Percentiles rank a stretch among this genome's conserved stretches.
Evolutionary conservation across 345 rosid genomes (phyloP).

Genomic region (Gossypium stocksii): DNA sequence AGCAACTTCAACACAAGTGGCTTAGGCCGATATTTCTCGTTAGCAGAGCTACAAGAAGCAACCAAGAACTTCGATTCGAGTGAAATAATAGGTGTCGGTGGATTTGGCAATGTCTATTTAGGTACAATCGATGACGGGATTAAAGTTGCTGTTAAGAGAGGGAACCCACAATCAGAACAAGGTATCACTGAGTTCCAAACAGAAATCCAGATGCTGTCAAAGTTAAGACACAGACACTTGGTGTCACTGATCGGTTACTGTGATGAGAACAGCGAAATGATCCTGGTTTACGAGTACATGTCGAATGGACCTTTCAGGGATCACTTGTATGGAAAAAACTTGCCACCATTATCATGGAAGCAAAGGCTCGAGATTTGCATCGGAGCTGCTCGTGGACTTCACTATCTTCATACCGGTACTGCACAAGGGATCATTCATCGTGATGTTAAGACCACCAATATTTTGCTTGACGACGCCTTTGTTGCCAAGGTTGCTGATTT

Average conservation of each 20-base stretch:
- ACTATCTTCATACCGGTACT: constrained; percentile 76
- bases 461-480: constrained; percentile 66
- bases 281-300: constrained; percentile 82
- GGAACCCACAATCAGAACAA: constrained; percentile 84
- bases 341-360: constrained; percentile 67
- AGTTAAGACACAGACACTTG: constrained; percentile 78
- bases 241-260: constrained; percentile 82
- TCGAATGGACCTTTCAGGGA: constrained; percentile 75
- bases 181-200: constrained; percentile 82
- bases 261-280: constrained; percentile 73
- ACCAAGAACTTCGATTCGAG: constrained; percentile 61
- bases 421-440: constrained; percentile 88
- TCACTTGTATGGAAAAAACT: constrained; percentile 63
- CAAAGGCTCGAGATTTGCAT: constrained; percentile 72
- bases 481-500: constrained; percentile 84
- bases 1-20: constrained; percentile 55
- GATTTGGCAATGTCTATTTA: constrained; percentile 75
- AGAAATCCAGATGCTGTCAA: constrained; percentile 82
- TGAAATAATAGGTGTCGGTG: constrained; percentile 69
- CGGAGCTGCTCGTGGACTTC: constrained; percentile 79
- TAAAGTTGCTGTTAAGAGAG: constrained; percentile 77
- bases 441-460: constrained; percentile 80
- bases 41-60: constrained; percentile 69
- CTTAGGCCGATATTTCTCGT: constrained; percentile 62
- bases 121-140: constrained; percentile 59